Base-by-base conservation (phyloP, 805 yeast genomes). In the Metschnikowia similis region DNA sequence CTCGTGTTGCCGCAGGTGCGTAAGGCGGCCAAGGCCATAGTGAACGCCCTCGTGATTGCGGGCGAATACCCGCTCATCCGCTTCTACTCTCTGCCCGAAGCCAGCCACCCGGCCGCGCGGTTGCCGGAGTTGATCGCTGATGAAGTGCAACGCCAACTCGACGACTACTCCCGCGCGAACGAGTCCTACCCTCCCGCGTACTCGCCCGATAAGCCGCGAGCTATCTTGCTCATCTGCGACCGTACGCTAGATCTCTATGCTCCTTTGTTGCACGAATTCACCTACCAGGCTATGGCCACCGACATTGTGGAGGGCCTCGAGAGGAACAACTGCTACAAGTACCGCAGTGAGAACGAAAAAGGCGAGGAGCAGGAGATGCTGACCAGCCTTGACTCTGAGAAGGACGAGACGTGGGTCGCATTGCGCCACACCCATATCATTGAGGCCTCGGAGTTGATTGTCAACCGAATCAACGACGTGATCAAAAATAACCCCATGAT, bases 11-110 rank as follows among this genome's bases (percentile, higher is more conserved):
- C 71, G 31, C 85, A 85, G 50, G 73, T 89, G 13, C 70, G 75
- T 16, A 67, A 66, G 46, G 80, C 87, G 0, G 89, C 92, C 1
- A 70, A 79, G 36, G 66, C 89, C 21, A 71, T 94, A 56, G 81
- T 89, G 30, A 81, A 84, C 56, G 58, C 89, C 26, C 87, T 96
- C 72, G 80, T 87, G 7, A 62, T 86, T 8, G 82, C 94, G 1
- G 95, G 95, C 11, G 97, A 91, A 61, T 88, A 86, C 58, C 99
- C 99, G 2, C 79, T 86, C 40, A 81, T 94, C 17, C 75, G 99
- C 56, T 88, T 81, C 67, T 84, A 82, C 61, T 73, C 81, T 8
- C 78, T 78, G 38, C 71, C 77, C 14, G 70, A 80, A 35, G 72
- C 75, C 8, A 64, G 70, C 30, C 77, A 80, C 56, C 75, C 77